Base-by-base conservation (phyloP, 2,329 filamentous ascomycete genomes). In the Corinectria fuckeliana region DNA sequence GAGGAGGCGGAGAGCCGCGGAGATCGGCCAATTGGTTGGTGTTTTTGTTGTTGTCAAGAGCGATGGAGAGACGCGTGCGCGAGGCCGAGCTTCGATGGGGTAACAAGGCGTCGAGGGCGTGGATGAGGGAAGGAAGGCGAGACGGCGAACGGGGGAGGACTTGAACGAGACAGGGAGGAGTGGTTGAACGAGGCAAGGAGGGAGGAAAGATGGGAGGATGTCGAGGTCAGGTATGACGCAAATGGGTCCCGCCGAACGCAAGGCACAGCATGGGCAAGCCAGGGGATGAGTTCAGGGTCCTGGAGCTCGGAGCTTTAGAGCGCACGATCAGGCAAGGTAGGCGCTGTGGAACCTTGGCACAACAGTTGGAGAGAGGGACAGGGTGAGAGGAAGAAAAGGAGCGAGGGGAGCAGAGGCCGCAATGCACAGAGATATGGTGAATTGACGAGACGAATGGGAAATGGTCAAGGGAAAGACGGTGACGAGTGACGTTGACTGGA, bases 181-280 rank as follows among this genome's bases (percentile, higher is more conserved):
- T 20, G 44, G 26, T 16, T 20, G 18, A 23, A 14, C 3, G 45
- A 42, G 30, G 25, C 26, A 36, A 14, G n/a, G 36, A 25, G 25
- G 16, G 26, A 50, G 8, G 32, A 30, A 21, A 23, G 32, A 36
- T 18, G 32, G 32, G n/a, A n/a, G 18, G 32, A 32, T 23, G 42
- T 52, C 51, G 44, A 60, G 55, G 58, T 62, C 39, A 56, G 58
- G 58, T 69, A 69, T 69, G 67, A 69, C 67, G 67, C 65, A 68
- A 58, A 68, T 64, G 58, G 60, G 64, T 49, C 52, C 61, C 63
- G 67, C 65, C 50, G 64, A 56, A 54, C 56, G 52, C 61, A 66
- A 68, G 66, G 61, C 64, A 69, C 66, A 68, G 55, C 42, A 45
- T n/a, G 25, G 42, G 20, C 42, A n/a, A 20, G 32, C 23, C 45